phyloP scores from a whole-genome alignment of 202 grass and related monocot species.

The Cymbopogon flexuosus region DNA sequence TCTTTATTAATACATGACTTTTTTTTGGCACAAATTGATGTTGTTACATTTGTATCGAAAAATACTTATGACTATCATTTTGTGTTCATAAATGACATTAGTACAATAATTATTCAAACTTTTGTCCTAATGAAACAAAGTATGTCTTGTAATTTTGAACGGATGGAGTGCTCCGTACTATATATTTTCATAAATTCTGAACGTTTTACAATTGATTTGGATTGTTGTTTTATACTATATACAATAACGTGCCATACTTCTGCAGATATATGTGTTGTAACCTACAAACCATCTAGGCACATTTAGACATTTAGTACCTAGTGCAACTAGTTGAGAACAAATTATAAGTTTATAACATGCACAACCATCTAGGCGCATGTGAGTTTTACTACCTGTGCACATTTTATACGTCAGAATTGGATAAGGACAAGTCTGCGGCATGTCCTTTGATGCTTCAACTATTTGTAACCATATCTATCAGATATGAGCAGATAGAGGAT shows the following conservation, averaged over 20 bases:
- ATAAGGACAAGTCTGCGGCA: constrained; percentile 29
- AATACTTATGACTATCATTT: not conserved
- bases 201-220: not conserved
- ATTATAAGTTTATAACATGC: not conserved
- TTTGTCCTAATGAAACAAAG: not conserved
- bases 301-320: not conserved
- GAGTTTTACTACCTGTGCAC: not conserved
- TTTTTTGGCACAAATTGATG: not conserved
- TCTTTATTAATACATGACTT: not conserved
- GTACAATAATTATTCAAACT: not conserved
- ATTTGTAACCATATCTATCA: constrained; percentile 8
- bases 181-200: not conserved
- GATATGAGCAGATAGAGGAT: constrained; percentile 36
- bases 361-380: not conserved
- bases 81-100: not conserved
- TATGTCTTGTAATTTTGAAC: not conserved
- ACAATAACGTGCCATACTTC: not conserved
- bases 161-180: not conserved
- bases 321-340: not conserved
- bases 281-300: not conserved
- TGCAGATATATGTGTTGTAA: not conserved
- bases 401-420: constrained; percentile 28
- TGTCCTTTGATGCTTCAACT: constrained; percentile 10
- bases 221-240: not conserved
- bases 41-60: not conserved